Percentiles rank a stretch among this genome's conserved stretches.
Evolutionary conservation across 768 basidiomycete species (phyloP).

Genomic region (Amanita rubescens): DNA sequence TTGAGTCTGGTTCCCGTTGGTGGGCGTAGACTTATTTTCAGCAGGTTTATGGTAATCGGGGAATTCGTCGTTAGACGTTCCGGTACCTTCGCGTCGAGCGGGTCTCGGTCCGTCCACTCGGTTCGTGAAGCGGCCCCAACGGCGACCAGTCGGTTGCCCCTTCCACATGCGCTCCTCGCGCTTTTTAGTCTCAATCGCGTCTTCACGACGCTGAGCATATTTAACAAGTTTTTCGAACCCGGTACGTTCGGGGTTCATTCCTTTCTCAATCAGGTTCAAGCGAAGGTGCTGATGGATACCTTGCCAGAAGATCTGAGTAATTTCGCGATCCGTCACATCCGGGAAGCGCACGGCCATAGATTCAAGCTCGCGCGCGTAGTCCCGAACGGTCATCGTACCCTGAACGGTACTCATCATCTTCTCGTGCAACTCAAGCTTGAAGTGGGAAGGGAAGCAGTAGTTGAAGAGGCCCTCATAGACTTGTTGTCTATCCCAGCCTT

Average conservation of each 20-base stretch:
- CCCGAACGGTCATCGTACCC: not conserved
- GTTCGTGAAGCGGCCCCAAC: constrained; percentile 1
- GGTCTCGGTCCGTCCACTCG: too few relatives aligned
- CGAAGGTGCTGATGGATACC: constrained; percentile 21
- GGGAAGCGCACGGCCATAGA: not conserved
- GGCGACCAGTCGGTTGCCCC: not conserved
- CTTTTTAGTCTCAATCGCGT: not conserved
- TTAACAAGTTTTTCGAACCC: constrained; percentile 18
- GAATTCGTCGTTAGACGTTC: too few relatives aligned
- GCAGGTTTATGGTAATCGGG: too few relatives aligned
- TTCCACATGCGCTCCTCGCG: not conserved
- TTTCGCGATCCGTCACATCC: constrained; percentile 16
- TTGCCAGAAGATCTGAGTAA: constrained; percentile 27
- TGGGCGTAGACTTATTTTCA: too few relatives aligned
- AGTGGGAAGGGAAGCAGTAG: constrained; percentile 11
- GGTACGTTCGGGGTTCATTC: constrained; percentile 19
- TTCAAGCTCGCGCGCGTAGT: not conserved
- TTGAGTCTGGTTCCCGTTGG: too few relatives aligned
- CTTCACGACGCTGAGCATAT: constrained; percentile 24
- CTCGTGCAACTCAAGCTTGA: not conserved
- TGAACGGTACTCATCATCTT: constrained; percentile 1
- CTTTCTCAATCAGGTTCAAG: constrained; percentile 20
- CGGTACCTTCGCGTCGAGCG: too few relatives aligned
- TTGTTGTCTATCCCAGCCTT: not conserved
- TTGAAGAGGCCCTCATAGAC: constrained; percentile 9